A percentile compares a stretch with the other conserved stretches of the same genome.
Evolutionary conservation across 768 basidiomycete species (phyloP).

Genomic region (Chalciporus pseudorubinellus): DNA sequence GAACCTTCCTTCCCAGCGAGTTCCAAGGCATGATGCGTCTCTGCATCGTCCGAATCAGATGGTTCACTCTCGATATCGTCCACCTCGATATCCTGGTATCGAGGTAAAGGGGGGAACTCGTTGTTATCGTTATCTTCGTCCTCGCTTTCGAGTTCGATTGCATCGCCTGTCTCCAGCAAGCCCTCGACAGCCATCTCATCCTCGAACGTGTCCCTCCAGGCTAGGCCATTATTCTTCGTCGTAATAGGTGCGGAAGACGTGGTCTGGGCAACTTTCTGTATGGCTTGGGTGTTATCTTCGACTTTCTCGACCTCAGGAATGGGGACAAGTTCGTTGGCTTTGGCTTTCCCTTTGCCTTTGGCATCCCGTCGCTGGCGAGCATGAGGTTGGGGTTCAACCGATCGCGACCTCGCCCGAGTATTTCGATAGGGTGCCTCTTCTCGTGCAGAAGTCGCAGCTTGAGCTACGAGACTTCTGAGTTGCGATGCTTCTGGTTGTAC

Average conservation of each 20-base stretch:
- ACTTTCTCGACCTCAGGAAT: slow-evolving; percentile 8
- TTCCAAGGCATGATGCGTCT: slow-evolving; percentile 22
- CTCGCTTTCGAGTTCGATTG: not conserved
- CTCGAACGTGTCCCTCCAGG: slow-evolving; percentile 8
- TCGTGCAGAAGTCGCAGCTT: not conserved
- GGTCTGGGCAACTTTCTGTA: not conserved
- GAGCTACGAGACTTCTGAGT: not conserved
- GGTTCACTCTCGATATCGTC: slow-evolving; percentile 7
- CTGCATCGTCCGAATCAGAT: slow-evolving; percentile 30
- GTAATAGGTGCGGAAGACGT: not conserved
- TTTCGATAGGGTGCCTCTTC: slow-evolving; percentile 15
- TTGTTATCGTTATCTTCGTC: not conserved
- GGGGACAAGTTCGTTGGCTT: not conserved
- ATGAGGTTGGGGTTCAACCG: slow-evolving; percentile 14
- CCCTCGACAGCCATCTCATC: slow-evolving; percentile 26
- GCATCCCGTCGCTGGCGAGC: not conserved
- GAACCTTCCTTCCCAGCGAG: not conserved
- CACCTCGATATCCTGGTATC: slow-evolving; percentile 9
- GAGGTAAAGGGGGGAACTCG: not conserved
- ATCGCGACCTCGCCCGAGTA: slow-evolving; percentile 23
- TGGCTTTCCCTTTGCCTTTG: slow-evolving; percentile 7
- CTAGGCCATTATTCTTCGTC: not conserved
- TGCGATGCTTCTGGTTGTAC: slow-evolving; percentile 14
- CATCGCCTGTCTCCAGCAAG: slow-evolving; percentile 13
- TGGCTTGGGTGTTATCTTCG: not conserved